phyloP scores from a whole-genome alignment of 768 basidiomycete species.

The Termitomyces titanicus region DNA sequence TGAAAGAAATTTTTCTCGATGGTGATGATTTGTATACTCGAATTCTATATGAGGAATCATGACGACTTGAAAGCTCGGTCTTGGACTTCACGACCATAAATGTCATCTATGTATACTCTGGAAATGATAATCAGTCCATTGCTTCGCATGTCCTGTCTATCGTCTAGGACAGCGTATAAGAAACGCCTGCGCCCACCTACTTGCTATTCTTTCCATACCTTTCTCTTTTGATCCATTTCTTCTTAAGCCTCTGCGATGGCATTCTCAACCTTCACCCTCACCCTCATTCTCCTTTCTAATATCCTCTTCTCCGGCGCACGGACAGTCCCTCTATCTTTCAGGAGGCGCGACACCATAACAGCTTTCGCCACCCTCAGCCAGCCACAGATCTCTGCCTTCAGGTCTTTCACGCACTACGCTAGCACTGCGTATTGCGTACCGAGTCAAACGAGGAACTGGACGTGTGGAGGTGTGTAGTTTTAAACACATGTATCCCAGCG shows the following conservation, averaged over 20 bases:
- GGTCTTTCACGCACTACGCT: constrained; percentile 48
- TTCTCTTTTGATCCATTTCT: background rate
- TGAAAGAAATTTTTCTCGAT: too few species aligned
- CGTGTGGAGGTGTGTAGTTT: constrained; percentile 40
- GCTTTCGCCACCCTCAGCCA: constrained; percentile 35
- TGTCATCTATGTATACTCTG: background rate
- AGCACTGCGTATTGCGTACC: constrained; percentile 48
- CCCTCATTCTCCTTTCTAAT: background rate
- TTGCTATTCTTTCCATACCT: too few species aligned
- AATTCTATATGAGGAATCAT: too few species aligned
- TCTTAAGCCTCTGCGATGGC: constrained; percentile 9
- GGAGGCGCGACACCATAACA: constrained; percentile 33
- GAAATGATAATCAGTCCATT: background rate
- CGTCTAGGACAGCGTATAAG: background rate
- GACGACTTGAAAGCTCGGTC: background rate
- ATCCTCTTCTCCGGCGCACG: background rate
- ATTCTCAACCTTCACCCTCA: constrained; percentile 1
- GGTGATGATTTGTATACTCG: too few species aligned
- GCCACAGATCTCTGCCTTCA: constrained; percentile 38
- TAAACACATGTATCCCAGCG: background rate
- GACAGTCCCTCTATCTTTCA: constrained; percentile 13
- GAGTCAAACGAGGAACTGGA: constrained; percentile 40
- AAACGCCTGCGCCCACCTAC: background rate
- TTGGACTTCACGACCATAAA: background rate
- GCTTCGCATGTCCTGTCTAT: background rate